These are phyloP conservation scores for Leucocoprinus sp. DNA, from an alignment of 768 basidiomycete species.

Conservation along the genomic window DNA sequence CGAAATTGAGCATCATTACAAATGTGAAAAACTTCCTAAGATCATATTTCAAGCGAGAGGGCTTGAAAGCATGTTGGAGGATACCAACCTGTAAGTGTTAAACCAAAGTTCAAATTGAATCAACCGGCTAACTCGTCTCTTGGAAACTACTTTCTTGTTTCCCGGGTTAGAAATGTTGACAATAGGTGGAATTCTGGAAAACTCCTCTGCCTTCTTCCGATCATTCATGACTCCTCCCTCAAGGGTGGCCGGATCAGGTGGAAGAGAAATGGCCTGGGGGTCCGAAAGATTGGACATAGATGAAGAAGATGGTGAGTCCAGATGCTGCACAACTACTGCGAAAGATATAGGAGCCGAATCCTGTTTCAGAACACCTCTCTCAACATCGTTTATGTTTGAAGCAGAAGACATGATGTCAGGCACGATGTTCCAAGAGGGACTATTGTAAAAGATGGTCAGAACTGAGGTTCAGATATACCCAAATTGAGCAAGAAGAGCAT, in stretches of 20 bases:
- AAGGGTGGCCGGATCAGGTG: neutral
- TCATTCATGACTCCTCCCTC: neutral
- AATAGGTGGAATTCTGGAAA: neutral
- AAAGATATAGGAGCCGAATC: slow-evolving; percentile 20
- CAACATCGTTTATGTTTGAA: slow-evolving; percentile 26
- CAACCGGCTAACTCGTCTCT: slow-evolving; percentile 40
- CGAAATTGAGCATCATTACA: slow-evolving; percentile 49
- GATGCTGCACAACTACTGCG: slow-evolving; percentile 14
- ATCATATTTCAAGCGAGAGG: neutral
- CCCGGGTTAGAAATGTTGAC: neutral
- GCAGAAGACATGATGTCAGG: slow-evolving; percentile 15
- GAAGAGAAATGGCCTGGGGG: slow-evolving; percentile 6
- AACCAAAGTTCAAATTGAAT: slow-evolving; percentile 66
- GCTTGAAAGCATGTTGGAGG: neutral
- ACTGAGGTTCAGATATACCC: slow-evolving; percentile 23
- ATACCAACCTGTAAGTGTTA: slow-evolving; percentile 62
- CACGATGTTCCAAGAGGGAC: neutral
- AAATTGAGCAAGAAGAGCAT: slow-evolving; percentile 13
- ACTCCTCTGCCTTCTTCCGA: neutral
- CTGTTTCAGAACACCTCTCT: slow-evolving; percentile 27
- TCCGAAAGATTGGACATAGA: slow-evolving; percentile 7
- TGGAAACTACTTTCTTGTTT: slow-evolving; percentile 9
- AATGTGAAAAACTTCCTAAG: slow-evolving; percentile 67
- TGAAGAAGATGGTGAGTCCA: slow-evolving; percentile 10
- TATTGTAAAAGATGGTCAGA: neutral